Evolutionary conservation across 805 yeast genomes (phyloP).

Genomic region (Lipomyces mesembrius): DNA sequence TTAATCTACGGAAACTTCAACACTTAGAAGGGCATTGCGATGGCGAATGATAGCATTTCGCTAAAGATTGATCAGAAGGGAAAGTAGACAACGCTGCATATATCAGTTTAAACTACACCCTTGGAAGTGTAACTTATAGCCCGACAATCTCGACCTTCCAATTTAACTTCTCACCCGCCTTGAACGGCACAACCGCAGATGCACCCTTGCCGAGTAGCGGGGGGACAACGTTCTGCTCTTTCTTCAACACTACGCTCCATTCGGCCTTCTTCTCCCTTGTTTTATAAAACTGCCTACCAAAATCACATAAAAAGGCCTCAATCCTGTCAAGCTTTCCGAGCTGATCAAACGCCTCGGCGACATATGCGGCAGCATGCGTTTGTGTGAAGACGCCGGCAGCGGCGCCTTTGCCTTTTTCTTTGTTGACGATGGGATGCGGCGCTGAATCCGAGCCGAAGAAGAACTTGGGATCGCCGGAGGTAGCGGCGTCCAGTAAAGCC

Average conservation of each 20-base stretch:
- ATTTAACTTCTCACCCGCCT: constrained; percentile 72
- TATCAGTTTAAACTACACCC: not conserved
- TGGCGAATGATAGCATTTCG: no score
- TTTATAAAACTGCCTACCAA: constrained; percentile 73
- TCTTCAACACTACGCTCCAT: constrained; percentile 57
- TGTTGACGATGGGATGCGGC: constrained; percentile 86
- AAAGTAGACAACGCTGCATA: no score
- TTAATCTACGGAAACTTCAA: not conserved
- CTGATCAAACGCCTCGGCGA: constrained; percentile 83
- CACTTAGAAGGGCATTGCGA: not conserved
- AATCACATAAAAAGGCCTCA: constrained; percentile 72
- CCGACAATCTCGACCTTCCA: constrained; percentile 52
- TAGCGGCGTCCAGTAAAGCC: constrained; percentile 85
- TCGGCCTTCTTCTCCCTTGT: constrained; percentile 53
- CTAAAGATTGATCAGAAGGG: no score
- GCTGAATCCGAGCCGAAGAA: constrained; percentile 98
- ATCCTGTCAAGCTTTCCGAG: constrained; percentile 66
- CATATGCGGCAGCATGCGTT: constrained; percentile 74
- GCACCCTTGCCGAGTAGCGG: constrained; percentile 55
- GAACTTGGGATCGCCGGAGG: constrained; percentile 87
- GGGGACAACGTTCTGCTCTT: constrained; percentile 59
- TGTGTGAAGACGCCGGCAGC: constrained; percentile 99
- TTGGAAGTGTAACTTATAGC: not conserved
- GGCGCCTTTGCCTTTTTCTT: constrained; percentile 77
- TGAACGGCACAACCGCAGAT: constrained; percentile 77